Conservation (phyloP, 495 filamentous ascomycete genomes). For the Penicillium longicatenatum region DNA sequence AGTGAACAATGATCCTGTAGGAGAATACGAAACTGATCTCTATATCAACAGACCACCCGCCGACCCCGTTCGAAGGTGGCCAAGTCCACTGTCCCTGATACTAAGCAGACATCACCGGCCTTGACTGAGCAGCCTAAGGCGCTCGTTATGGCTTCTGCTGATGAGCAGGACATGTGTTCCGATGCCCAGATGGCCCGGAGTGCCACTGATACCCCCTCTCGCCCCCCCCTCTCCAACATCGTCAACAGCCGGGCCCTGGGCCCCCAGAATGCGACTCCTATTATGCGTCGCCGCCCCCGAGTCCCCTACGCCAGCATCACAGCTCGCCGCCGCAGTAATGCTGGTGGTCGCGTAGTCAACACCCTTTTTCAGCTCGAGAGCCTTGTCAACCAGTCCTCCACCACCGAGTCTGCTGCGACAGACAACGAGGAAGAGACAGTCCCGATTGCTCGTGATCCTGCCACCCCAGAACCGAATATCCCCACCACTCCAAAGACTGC, state of each 20-base stretch:
- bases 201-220: not conserved
- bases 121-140: not conserved
- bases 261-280: conserved; percentile 11
- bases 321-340: conserved; percentile 31
- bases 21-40: not conserved
- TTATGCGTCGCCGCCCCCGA: conserved; percentile 12
- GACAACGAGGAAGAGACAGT: conserved; percentile 7
- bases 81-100: not conserved
- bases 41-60: not conserved
- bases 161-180: not conserved
- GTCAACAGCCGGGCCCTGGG: not conserved
- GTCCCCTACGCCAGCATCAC: conserved; percentile 31
- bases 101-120: not conserved
- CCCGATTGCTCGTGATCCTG: conserved; percentile 2
- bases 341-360: conserved; percentile 31
- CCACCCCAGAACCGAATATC: conserved; percentile 5
- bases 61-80: not conserved
- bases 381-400: conserved; percentile 26
- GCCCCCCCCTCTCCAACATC: not conserved
- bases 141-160: not conserved
- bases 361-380: conserved; percentile 43
- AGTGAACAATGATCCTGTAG: not conserved
- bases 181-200: not conserved
- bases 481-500: conserved; percentile 9
- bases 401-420: conserved; percentile 22